Evolutionary conservation across 1,284 basidiomycete genomes (phyloP).

Genomic region (Ustilago bromivora): DNA sequence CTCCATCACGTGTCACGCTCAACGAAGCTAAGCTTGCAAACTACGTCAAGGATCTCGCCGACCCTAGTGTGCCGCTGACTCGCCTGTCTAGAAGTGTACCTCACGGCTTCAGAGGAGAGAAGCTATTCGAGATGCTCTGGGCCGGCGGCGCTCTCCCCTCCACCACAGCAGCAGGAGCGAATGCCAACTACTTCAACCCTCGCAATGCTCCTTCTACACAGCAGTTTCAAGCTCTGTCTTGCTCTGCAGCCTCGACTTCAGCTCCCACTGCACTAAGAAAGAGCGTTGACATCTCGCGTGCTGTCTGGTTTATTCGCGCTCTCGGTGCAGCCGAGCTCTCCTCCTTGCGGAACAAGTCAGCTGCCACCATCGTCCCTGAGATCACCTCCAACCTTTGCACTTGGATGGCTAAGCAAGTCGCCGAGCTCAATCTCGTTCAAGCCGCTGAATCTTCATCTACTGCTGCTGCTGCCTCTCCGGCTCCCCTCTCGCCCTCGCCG

Average conservation of each 20-base stretch:
- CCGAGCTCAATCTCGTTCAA: conserved; percentile 74
- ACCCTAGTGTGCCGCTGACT: conserved; percentile 85
- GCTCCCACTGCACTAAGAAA: conserved; percentile 74
- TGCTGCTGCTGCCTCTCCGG: conserved; percentile 44
- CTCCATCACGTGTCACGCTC: conserved; percentile 78
- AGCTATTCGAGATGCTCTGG: conserved; percentile 88
- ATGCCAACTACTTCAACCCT: conserved; percentile 18
- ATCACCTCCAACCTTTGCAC: conserved; percentile 87
- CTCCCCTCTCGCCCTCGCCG: conserved; percentile 31
- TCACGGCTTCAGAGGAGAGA: conserved; percentile 90
- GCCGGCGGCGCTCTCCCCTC: conserved; percentile 64
- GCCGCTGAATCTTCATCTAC: conserved; percentile 36
- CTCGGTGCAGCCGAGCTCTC: conserved; percentile 92
- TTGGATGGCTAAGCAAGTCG: conserved; percentile 90
- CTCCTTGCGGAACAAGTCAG: conserved; percentile 48
- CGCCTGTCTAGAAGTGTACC: conserved; percentile 90
- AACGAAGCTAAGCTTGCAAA: conserved; percentile 87
- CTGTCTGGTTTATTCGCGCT: conserved; percentile 94
- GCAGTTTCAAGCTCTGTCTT: background rate
- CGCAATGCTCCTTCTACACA: conserved; percentile 12
- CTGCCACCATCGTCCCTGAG: conserved; percentile 81
- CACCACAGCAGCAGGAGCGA: conserved; percentile 10
- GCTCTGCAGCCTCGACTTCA: conserved; percentile 10
- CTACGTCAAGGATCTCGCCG: conserved; percentile 91
- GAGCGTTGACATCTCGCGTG: conserved; percentile 82